Evolutionary conservation across 306 rosid species (phyloP).

Genomic region (Cyamopsis tetragonoloba): DNA sequence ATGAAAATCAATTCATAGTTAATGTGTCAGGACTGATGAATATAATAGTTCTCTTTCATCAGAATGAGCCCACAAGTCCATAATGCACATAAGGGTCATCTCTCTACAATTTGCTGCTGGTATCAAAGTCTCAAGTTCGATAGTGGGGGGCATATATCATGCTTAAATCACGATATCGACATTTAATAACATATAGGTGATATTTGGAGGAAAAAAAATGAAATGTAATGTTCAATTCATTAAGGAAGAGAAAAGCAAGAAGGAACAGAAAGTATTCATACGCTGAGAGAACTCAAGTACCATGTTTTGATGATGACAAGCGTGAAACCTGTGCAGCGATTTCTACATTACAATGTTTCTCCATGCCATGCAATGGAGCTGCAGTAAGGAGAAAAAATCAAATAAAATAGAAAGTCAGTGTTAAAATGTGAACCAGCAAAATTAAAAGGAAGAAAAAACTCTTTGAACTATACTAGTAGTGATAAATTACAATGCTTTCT

Average conservation of each 20-base stretch:
- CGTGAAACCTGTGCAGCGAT: slow-evolving; percentile 88
- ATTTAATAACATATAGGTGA: background rate
- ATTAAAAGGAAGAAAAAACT: background rate
- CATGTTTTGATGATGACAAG: slow-evolving; percentile 66
- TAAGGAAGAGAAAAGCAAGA: background rate
- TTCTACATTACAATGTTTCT: slow-evolving; percentile 90
- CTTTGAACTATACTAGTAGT: slow-evolving; percentile 20
- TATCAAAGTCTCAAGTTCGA: background rate
- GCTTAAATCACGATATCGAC: background rate
- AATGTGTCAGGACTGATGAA: no score
- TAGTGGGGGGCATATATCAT: background rate
- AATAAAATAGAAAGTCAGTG: slow-evolving; percentile 25
- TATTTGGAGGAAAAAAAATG: background rate
- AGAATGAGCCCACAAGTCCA: no score
- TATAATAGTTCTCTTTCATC: no score
- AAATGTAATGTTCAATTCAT: background rate
- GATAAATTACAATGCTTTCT: slow-evolving; percentile 69
- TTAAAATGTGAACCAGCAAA: background rate
- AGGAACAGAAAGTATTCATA: slow-evolving; percentile 36
- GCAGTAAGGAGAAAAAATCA: slow-evolving; percentile 26
- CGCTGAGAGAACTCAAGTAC: slow-evolving; percentile 60
- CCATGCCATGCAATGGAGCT: slow-evolving; percentile 91
- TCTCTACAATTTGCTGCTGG: background rate
- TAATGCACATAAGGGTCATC: no score
- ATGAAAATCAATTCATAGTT: no score